phyloP scores from a whole-genome alignment of 148 eudicot genomes.

The Vaccinium vitisidaea region DNA sequence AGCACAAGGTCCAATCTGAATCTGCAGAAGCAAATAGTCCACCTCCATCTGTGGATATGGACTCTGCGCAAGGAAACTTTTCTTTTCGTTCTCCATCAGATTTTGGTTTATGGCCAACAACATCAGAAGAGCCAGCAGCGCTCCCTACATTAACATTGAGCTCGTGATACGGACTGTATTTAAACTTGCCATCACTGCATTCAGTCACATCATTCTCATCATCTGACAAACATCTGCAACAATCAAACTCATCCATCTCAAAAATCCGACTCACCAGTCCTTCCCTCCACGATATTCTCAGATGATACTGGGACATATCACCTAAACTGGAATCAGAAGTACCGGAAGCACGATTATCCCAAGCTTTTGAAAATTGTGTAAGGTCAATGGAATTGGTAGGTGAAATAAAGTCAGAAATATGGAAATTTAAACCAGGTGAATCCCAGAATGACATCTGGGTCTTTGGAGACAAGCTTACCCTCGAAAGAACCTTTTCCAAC shows the following conservation, averaged over 20 bases:
- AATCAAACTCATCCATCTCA: slow-evolving; percentile 69
- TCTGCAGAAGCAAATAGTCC: slow-evolving; percentile 44
- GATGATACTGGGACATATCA: slow-evolving; percentile 37
- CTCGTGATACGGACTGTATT: slow-evolving; percentile 14
- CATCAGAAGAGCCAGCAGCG: slow-evolving; percentile 21
- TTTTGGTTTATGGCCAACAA: slow-evolving; percentile 23
- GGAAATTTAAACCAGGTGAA: slow-evolving; percentile 33
- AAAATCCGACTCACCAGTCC: slow-evolving; percentile 40
- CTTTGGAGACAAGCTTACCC: slow-evolving; percentile 48
- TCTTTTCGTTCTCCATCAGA: slow-evolving; percentile 21
- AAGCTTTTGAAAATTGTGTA: slow-evolving; percentile 13
- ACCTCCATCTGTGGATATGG: slow-evolving; percentile 38
- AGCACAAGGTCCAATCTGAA: slow-evolving; percentile 51
- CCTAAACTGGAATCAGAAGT: slow-evolving; percentile 32
- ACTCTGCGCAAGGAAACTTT: slow-evolving; percentile 35
- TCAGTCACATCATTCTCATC: slow-evolving; percentile 46
- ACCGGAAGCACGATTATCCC: slow-evolving; percentile 31
- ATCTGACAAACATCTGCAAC: slow-evolving; percentile 69
- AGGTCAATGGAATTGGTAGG: slow-evolving; percentile 33
- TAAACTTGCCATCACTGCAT: slow-evolving; percentile 8
- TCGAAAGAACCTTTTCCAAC: slow-evolving; percentile 30
- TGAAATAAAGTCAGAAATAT: slow-evolving; percentile 35
- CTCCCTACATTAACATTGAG: slow-evolving; percentile 12
- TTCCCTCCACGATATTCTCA: slow-evolving; percentile 69
- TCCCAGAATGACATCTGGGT: slow-evolving; percentile 28